These are phyloP conservation scores for Ceratobasidium sp. DNA, from an alignment of 1,284 basidiomycete species.

Conservation along the genomic window DNA sequence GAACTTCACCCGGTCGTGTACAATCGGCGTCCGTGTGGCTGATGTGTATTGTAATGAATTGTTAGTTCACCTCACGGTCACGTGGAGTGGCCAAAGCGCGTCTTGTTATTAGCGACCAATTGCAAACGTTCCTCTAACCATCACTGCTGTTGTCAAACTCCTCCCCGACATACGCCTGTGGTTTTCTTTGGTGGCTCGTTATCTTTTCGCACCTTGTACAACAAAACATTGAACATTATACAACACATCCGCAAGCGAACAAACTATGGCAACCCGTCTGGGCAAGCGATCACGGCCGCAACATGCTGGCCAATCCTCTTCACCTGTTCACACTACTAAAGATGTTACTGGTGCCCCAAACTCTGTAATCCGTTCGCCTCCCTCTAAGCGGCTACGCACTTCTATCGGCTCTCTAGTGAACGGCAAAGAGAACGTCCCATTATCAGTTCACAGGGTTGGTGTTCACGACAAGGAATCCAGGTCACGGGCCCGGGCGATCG, in stretches of 20 bases:
- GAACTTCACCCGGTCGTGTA: no score
- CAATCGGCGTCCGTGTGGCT: no score
- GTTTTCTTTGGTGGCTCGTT: background rate
- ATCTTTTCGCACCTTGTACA: slow-evolving; percentile 3
- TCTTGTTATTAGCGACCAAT: slow-evolving; percentile 4
- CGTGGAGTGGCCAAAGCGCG: slow-evolving; percentile 16
- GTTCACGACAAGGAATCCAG: slow-evolving; percentile 15
- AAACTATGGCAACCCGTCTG: slow-evolving; percentile 26
- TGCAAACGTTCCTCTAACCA: slow-evolving; percentile 3
- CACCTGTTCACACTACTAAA: slow-evolving; percentile 16
- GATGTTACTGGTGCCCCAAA: background rate
- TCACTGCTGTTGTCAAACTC: background rate
- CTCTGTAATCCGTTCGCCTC: background rate
- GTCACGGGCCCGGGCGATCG: slow-evolving; percentile 16
- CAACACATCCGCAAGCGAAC: background rate
- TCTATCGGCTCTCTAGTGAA: slow-evolving; percentile 1
- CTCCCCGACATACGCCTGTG: background rate
- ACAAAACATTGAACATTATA: slow-evolving; percentile 5
- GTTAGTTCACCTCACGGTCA: slow-evolving; percentile 20
- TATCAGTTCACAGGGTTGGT: background rate
- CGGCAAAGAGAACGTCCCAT: slow-evolving; percentile 33
- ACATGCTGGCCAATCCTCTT: background rate
- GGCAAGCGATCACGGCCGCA: slow-evolving; percentile 34
- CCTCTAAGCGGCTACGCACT: slow-evolving; percentile 21
- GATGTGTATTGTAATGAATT: background rate